phyloP scores from a whole-genome alignment of 345 rosid genomes.

The Litchi chinensis region DNA sequence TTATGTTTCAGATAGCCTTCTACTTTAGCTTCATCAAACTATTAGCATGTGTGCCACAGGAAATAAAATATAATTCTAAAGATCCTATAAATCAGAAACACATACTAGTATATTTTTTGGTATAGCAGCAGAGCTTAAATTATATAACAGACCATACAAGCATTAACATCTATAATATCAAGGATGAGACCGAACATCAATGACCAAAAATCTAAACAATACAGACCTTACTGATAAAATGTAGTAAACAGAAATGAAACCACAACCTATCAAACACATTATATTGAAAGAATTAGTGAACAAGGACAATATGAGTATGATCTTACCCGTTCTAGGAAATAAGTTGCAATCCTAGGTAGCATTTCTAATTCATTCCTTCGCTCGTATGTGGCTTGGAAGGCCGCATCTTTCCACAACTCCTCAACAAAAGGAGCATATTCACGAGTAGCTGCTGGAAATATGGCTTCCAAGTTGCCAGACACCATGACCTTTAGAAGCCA shows the following conservation, averaged over 20 bases:
- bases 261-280: neutral
- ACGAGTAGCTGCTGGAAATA: conserved; percentile 59
- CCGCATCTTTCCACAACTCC: conserved; percentile 73
- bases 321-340: conserved; percentile 84
- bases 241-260: neutral
- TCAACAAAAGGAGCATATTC: conserved; percentile 68
- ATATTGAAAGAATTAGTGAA: conserved; percentile 2
- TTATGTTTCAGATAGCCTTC: conserved; percentile 2
- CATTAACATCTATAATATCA: neutral
- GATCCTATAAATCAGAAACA: neutral
- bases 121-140: neutral
- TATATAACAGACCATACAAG: neutral
- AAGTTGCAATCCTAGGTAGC: conserved; percentile 73
- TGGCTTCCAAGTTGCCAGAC: conserved; percentile 71
- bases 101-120: neutral
- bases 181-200: neutral
- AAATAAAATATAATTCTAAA: neutral
- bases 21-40: neutral
- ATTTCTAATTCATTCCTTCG: conserved; percentile 64
- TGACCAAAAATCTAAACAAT: neutral
- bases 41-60: too few species aligned
- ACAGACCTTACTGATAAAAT: neutral
- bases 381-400: conserved; percentile 80
- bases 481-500: conserved; percentile 68
- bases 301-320: conserved; percentile 4